These are phyloP conservation scores for Glebionis coronaria DNA, from an alignment of 129 eudicot genomes.

Conservation along the genomic window DNA sequence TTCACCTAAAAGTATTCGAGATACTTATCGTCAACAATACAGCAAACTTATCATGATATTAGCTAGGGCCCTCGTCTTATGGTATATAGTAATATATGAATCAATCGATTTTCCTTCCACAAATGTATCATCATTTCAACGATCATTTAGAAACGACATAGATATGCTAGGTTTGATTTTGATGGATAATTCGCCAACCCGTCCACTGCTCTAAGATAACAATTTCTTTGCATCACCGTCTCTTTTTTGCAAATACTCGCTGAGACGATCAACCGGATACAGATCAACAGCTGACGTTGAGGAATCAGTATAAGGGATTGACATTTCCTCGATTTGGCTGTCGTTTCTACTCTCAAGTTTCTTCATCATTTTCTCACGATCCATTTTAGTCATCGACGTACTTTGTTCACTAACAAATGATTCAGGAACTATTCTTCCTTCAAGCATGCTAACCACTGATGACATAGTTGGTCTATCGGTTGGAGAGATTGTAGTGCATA, in stretches of 20 bases:
- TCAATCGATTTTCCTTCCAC: too few relatives aligned
- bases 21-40: too few relatives aligned
- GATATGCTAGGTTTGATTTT: too few relatives aligned
- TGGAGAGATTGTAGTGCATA: conserved; percentile 36
- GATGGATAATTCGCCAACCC: too few relatives aligned
- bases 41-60: too few relatives aligned
- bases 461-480: conserved; percentile 57
- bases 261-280: conserved; percentile 32
- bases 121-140: too few relatives aligned
- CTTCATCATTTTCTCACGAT: conserved; percentile 20
- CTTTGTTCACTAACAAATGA: conserved; percentile 22
- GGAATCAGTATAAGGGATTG: conserved; percentile 38
- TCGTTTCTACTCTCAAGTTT: conserved; percentile 11
- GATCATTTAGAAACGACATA: too few relatives aligned
- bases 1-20: too few relatives aligned
- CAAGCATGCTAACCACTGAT: conserved; percentile 58
- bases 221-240: conserved; percentile 17
- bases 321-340: conserved; percentile 27
- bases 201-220: background rate
- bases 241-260: conserved; percentile 37
- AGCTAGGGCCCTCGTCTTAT: too few relatives aligned
- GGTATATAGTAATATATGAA: too few relatives aligned
- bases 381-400: conserved; percentile 3
- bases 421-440: conserved; percentile 29
- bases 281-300: conserved; percentile 41